Conservation (phyloP, 208 protist genomes). For the Trypanosoma caninum region DNA sequence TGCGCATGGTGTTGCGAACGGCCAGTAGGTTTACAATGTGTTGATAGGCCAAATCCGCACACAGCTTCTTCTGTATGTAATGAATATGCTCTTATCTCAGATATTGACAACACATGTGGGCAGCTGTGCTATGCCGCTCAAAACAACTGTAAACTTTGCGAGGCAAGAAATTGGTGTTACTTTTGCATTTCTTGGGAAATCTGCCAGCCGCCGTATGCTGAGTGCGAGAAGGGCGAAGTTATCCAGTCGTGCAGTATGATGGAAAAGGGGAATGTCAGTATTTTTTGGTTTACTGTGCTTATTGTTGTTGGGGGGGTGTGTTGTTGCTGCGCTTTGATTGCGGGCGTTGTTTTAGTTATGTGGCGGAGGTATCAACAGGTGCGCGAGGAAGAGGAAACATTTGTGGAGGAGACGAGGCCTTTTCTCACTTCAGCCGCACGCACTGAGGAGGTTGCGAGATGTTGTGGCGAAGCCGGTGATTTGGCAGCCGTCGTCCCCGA, state of each 20-base stretch:
- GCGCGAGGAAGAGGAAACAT: background rate
- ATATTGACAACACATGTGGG: conserved; percentile 25
- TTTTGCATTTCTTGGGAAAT: conserved; percentile 24
- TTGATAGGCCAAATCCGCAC: conserved; percentile 1
- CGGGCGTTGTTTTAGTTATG: background rate
- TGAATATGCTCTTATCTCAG: conserved; percentile 16
- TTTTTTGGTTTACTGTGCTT: conserved; percentile 3
- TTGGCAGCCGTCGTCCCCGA: background rate
- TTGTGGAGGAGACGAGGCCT: conserved; percentile 3
- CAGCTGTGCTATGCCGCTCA: conserved; percentile 11
- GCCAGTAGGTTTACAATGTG: conserved; percentile 31
- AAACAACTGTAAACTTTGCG: conserved; percentile 22
- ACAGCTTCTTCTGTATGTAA: conserved; percentile 3
- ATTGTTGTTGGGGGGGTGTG: conserved; percentile 1
- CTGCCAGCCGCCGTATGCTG: conserved; percentile 20
- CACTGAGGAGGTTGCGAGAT: background rate
- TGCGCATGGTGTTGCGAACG: conserved; percentile 42
- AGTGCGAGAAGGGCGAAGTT: conserved; percentile 5
- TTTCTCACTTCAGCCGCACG: background rate
- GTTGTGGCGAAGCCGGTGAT: too few relatives aligned
- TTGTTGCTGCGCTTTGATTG: background rate
- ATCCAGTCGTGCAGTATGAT: conserved; percentile 23
- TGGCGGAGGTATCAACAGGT: background rate
- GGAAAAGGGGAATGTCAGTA: background rate
- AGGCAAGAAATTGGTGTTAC: conserved; percentile 31